Base-by-base conservation (phyloP, 2,329 filamentous ascomycete genomes). In the Cytospora mali region DNA sequence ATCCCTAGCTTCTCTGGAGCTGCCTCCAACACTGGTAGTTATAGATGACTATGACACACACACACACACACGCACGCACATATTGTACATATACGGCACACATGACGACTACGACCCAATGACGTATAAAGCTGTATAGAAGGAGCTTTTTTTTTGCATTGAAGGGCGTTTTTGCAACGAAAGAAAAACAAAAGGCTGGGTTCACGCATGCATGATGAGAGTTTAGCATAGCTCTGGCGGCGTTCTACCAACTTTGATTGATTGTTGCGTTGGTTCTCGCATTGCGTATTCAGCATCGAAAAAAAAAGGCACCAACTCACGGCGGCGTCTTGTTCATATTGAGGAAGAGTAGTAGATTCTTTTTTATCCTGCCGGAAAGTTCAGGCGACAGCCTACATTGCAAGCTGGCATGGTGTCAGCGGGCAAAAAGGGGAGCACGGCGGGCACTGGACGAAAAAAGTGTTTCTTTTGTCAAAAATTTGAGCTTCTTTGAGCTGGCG, bases 11-110 rank as follows among this genome's bases (percentile, higher is more conserved):
- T 76, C 49, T 77, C 80, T 18, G 67, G 68, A 31, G 73, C 76
- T 21, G 74, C 77, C 62, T 73, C 77, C 39, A 74, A 78, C 39
- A 69, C 76, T 16, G 75, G 77, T 66, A 71, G 74, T 62, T 82
- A 81, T 71, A 76, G 81, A 74, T 83, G 72, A 79, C 31, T 56
- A 39, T 25, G 58, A 49, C 42, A 29, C 2, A 35, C 27, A 31
- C 27, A n/a, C 25, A n/a, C n/a, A n/a, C n/a, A n/a, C n/a, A n/a
- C n/a, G n/a, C 42, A 29, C 2, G 28, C 27, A 31, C 27, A n/a
- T 13, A 14, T 21, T 31, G 52, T 56, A 33, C 55, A 50, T 39
- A 16, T 58, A 51, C 23, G 50, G 46, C 31, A 35, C 53, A 29
- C 29, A 46, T 33, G 29, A 53, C 35, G 42, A 46, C 42, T 48